Percentiles rank a stretch among this genome's conserved stretches.
phyloP scores from a whole-genome alignment of 257 asterid genomes.

The Plantago elongata region DNA sequence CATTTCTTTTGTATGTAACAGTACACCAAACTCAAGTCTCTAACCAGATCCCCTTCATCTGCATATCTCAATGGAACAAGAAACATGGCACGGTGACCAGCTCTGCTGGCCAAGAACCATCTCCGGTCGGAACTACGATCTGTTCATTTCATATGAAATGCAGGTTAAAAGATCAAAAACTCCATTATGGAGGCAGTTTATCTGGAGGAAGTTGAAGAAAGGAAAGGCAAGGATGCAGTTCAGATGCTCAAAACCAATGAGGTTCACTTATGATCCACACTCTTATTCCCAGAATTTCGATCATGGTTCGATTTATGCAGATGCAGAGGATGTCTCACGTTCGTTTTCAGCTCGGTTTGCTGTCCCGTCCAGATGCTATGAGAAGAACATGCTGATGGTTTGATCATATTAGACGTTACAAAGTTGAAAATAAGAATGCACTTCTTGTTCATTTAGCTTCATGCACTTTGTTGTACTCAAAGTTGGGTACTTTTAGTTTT shows the following conservation, averaged over 20 bases:
- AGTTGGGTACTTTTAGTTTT: no score
- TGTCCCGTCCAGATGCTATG: slow-evolving; percentile 51
- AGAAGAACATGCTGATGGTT: slow-evolving; percentile 30
- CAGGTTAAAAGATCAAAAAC: slow-evolving; percentile 31
- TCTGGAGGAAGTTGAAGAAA: slow-evolving; percentile 71
- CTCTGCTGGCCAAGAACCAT: slow-evolving; percentile 33
- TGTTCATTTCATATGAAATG: slow-evolving; percentile 18
- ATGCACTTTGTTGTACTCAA: no score
- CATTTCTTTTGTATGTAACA: neutral
- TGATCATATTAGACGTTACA: slow-evolving; percentile 14
- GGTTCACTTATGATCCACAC: slow-evolving; percentile 50
- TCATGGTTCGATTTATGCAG: slow-evolving; percentile 35
- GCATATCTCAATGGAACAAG: slow-evolving; percentile 6
- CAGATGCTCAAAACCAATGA: slow-evolving; percentile 28
- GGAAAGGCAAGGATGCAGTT: slow-evolving; percentile 37
- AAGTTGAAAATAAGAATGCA: neutral
- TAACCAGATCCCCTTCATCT: neutral
- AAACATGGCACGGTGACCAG: slow-evolving; percentile 22
- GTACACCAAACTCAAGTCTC: neutral
- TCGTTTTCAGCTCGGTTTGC: slow-evolving; percentile 76
- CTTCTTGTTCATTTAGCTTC: neutral
- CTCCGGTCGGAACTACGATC: slow-evolving; percentile 34
- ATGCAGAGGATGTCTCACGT: slow-evolving; percentile 46
- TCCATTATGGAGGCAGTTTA: slow-evolving; percentile 34
- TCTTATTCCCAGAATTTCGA: slow-evolving; percentile 72